Conservation (phyloP, 345 rosid species). For the Rhodamnia argentea region DNA sequence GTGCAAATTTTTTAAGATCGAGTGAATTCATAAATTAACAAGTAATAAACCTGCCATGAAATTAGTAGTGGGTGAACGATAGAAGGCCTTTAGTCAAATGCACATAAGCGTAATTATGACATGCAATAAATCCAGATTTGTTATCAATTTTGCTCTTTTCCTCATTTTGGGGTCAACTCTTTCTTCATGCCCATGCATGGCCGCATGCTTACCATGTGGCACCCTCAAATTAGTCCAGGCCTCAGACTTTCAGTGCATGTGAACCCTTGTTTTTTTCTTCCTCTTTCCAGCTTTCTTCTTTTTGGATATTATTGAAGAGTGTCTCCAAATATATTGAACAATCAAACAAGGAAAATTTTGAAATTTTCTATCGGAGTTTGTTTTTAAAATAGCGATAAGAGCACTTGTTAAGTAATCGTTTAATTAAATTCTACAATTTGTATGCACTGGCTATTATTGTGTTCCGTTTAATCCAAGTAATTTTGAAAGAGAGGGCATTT, state of each 20-base stretch:
- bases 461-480: neutral
- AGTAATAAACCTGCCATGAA: neutral
- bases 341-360: neutral
- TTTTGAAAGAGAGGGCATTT: neutral
- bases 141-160: neutral
- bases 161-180: neutral
- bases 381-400: neutral
- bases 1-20: neutral
- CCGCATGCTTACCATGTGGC: neutral
- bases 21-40: neutral
- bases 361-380: neutral
- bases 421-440: neutral
- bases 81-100: neutral
- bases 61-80: neutral
- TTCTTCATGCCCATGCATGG: neutral
- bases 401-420: neutral
- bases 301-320: neutral
- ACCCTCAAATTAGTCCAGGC: neutral
- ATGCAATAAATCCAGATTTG: neutral
- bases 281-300: neutral
- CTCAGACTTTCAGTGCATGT: neutral
- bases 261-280: neutral
- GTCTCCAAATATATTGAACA: neutral
- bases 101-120: neutral
- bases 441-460: neutral